Conservation (phyloP, 139 green algal genomes). For the Coccomyxa sp. region DNA sequence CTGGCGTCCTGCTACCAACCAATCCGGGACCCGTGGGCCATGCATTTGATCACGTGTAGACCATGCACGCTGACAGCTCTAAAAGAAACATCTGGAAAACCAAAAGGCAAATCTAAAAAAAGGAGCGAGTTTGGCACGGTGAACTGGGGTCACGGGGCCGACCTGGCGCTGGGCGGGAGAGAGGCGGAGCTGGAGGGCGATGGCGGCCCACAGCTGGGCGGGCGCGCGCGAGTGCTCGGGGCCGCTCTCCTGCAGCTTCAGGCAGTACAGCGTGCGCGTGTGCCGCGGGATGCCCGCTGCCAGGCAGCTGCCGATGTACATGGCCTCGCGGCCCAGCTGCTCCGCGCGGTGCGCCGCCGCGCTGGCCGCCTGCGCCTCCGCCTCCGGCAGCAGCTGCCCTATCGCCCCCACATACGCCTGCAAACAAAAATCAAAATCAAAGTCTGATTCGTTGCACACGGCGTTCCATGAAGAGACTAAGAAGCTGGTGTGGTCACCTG, state of each 20-base stretch:
- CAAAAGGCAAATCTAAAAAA: too few relatives aligned
- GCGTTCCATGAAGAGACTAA: too few relatives aligned
- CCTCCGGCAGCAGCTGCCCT: neutral
- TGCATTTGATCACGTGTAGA: too few relatives aligned
- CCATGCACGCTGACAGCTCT: too few relatives aligned
- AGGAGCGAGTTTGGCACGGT: too few relatives aligned
- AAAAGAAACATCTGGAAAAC: too few relatives aligned
- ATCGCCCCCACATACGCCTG: neutral
- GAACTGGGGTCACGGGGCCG: too few relatives aligned
- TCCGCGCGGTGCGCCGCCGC: neutral
- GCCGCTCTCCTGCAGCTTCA: constrained; percentile 1
- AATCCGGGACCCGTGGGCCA: too few relatives aligned
- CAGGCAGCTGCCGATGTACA: constrained; percentile 5
- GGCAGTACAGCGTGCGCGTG: constrained; percentile 7
- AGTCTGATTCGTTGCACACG: too few relatives aligned
- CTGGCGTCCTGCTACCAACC: too few relatives aligned
- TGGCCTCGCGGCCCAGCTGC: constrained; percentile 2
- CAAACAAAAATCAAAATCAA: neutral
- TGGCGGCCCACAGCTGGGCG: neutral
- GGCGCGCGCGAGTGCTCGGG: neutral
- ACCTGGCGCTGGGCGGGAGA: neutral
- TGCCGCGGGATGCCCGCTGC: neutral
- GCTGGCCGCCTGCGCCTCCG: neutral
- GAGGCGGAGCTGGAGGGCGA: neutral
- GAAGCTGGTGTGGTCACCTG: too few relatives aligned